Evolutionary conservation across 2,329 filamentous ascomycete species (phyloP).

Genomic region (Xylaria sp.): DNA sequence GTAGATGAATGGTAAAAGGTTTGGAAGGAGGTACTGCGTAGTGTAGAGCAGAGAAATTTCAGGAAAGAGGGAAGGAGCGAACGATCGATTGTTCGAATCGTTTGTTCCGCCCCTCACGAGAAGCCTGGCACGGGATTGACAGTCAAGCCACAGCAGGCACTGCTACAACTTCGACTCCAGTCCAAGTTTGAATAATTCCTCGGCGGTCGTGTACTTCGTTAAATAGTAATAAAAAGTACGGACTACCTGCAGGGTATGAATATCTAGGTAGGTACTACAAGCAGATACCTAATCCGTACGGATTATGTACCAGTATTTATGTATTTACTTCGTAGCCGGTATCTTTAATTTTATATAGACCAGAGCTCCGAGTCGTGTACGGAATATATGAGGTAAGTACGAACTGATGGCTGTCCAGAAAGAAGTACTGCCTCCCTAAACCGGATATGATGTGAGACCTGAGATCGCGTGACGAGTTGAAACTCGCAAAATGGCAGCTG

Average conservation of each 20-base stretch:
- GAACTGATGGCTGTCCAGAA: background rate
- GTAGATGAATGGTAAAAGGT: no score
- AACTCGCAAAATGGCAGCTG: background rate
- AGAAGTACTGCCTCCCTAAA: background rate
- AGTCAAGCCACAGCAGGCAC: conserved; percentile 9
- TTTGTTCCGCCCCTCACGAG: conserved; percentile 3
- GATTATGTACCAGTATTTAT: background rate
- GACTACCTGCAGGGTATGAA: background rate
- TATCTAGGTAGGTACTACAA: background rate
- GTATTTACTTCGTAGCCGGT: background rate
- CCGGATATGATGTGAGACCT: background rate
- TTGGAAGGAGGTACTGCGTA: background rate
- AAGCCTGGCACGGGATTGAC: conserved; percentile 10
- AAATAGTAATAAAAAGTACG: background rate
- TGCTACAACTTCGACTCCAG: background rate
- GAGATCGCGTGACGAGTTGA: background rate
- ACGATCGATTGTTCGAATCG: conserved; percentile 5
- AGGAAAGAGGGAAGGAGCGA: conserved; percentile 1
- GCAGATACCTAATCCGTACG: background rate
- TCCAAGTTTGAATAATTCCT: background rate
- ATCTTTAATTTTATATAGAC: background rate
- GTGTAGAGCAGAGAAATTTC: background rate
- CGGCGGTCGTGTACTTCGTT: background rate
- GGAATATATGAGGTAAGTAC: background rate
- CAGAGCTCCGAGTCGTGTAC: background rate